Conservation (phyloP, 805 yeast species). For the Lachancea sp. region DNA sequence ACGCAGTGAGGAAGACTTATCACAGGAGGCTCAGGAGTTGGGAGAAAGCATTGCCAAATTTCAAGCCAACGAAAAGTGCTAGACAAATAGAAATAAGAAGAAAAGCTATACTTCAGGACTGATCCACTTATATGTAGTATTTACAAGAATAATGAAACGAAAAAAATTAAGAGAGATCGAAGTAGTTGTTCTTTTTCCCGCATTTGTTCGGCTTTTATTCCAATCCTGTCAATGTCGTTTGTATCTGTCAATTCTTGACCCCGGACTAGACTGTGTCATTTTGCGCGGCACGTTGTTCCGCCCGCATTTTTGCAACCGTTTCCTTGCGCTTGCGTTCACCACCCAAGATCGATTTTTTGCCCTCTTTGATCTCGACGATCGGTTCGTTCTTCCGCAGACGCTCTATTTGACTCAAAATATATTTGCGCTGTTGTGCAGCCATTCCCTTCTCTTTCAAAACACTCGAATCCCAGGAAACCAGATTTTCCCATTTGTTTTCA, state of each 20-base stretch:
- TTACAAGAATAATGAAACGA: no score
- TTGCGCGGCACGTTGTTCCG: slow-evolving; percentile 37
- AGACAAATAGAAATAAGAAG: background rate
- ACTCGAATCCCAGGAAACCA: slow-evolving; percentile 50
- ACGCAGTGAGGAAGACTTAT: slow-evolving; percentile 62
- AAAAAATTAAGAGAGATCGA: no score
- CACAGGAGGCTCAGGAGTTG: slow-evolving; percentile 57
- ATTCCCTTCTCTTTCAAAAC: slow-evolving; percentile 71
- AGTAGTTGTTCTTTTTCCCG: no score
- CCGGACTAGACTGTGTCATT: background rate
- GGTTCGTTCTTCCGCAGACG: slow-evolving; percentile 50
- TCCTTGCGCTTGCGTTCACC: slow-evolving; percentile 80
- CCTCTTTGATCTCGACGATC: slow-evolving; percentile 50
- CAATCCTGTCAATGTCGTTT: no score
- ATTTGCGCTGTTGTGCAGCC: slow-evolving; percentile 63
- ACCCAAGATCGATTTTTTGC: slow-evolving; percentile 71
- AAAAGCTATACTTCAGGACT: background rate
- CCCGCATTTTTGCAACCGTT: slow-evolving; percentile 52
- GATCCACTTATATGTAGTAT: background rate
- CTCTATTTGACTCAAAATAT: slow-evolving; percentile 68
- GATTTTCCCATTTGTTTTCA: slow-evolving; percentile 56
- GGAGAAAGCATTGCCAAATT: slow-evolving; percentile 33
- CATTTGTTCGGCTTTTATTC: no score
- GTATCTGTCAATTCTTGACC: no score
- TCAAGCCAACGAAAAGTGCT: slow-evolving; percentile 1